Percentiles rank a stretch among this genome's conserved stretches.
These are phyloP conservation scores for Tetradesmus lagerheimii DNA, from an alignment of 139 green algal genomes.

Conservation along the genomic window DNA sequence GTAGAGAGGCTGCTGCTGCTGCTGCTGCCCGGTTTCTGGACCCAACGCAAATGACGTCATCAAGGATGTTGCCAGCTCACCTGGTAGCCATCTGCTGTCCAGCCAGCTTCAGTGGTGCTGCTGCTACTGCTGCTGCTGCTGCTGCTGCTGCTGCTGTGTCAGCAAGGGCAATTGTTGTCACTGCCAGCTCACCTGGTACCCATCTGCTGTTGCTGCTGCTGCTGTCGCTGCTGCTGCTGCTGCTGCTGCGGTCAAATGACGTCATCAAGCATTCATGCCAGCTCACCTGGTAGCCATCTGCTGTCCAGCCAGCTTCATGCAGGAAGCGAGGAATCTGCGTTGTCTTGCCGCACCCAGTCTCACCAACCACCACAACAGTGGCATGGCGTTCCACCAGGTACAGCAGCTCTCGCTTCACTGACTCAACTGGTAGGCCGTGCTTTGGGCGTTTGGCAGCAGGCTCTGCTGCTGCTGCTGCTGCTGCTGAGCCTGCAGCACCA, in stretches of 20 bases:
- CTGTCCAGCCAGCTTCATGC: conserved; percentile 69
- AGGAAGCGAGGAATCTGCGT: conserved; percentile 91
- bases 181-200: too few relatives aligned
- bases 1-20: conserved; percentile 12
- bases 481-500: neutral
- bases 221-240: conserved; percentile 1
- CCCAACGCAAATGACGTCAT: too few relatives aligned
- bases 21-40: too few relatives aligned
- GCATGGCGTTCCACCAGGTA: conserved; percentile 86
- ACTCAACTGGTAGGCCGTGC: conserved; percentile 49
- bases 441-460: neutral
- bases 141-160: neutral
- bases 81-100: conserved; percentile 54
- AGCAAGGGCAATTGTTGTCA: too few relatives aligned
- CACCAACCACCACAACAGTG: conserved; percentile 88
- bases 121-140: neutral
- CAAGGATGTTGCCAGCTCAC: too few relatives aligned
- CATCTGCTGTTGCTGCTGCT: neutral
- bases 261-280: too few relatives aligned
- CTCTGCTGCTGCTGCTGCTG: neutral
- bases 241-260: too few relatives aligned
- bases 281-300: conserved; percentile 46
- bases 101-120: conserved; percentile 57
- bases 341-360: conserved; percentile 96
- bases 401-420: conserved; percentile 71